Evolutionary conservation across 768 basidiomycete genomes (phyloP).

Genomic region (Rhodotorula kratochvilovae): DNA sequence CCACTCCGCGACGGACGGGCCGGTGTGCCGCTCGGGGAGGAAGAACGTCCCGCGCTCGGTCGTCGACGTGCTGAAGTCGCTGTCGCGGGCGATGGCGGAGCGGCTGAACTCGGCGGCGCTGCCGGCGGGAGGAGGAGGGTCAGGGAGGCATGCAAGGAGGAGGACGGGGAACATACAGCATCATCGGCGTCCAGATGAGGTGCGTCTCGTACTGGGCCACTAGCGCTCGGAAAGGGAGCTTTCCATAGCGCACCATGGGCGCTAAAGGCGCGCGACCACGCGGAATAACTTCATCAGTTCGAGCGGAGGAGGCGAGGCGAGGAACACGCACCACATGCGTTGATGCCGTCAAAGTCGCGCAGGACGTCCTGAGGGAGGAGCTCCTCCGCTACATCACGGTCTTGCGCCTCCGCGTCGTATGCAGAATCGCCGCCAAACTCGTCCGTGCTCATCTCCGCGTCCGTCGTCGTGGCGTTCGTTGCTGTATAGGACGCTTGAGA

Average conservation of each 20-base stretch:
- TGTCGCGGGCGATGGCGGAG: conserved; percentile 49
- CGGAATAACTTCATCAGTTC: not conserved
- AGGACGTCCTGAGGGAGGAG: conserved; percentile 21
- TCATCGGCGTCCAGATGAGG: conserved; percentile 55
- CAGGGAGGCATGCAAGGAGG: not conserved
- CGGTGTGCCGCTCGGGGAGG: conserved; percentile 41
- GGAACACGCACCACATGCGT: conserved; percentile 19
- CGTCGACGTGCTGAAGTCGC: conserved; percentile 50
- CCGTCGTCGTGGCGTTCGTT: no score
- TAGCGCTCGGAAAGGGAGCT: conserved; percentile 51
- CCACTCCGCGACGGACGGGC: conserved; percentile 11
- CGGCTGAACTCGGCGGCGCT: conserved; percentile 52
- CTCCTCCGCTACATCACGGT: not conserved
- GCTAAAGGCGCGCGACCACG: not conserved
- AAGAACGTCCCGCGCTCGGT: conserved; percentile 51
- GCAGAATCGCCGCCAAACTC: not conserved
- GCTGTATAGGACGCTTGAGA: no score
- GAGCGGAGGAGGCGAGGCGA: no score
- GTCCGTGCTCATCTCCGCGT: not conserved
- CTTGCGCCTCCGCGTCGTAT: not conserved
- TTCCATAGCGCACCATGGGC: conserved; percentile 33
- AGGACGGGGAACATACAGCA: conserved; percentile 37
- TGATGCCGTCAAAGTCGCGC: conserved; percentile 14
- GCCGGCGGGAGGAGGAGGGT: not conserved
- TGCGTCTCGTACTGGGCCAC: conserved; percentile 52